Evolutionary conservation across 805 yeast genomes (phyloP), one percentile per base, ranked within the genome.

Genomic region (Yarrowia alimentaria): DNA sequence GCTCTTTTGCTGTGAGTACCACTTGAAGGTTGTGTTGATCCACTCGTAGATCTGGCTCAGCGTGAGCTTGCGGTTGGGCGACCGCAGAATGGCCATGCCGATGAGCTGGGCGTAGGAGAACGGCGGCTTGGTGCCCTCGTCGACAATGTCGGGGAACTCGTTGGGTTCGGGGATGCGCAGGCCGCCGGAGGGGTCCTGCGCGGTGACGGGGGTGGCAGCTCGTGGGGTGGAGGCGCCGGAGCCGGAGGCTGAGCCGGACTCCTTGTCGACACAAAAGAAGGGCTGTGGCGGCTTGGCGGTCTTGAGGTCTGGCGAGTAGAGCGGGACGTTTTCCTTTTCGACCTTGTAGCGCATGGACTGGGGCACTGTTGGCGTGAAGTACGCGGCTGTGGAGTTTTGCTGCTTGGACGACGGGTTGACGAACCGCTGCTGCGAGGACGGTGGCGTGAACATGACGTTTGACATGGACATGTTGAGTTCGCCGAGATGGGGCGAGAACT

Each of bases 51-150:
- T 93, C 61, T 88, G 96, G 0, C 93, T 76, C 49, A 85, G 68
- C 2, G 94, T 85, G 31, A 89, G 73, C 56, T 82, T 82, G 38
- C 83, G 75, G 12, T 72, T 75, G 1, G 82, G 81, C n/a, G 95
- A 80, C 55, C 93, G 78, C 57, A 91, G 70, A 42, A 91, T 85
- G 1, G 98, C 91, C 83, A 91, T 82, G 1, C 96, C 96, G 56
- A 91, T 91, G 54, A 91, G 74, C 48, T 89, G 83, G 3, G 99
- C 99, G 63, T 91, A 91, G 5, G 96, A 87, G 65, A 81, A 90
- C 0, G 96, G 96, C 1, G 99, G 99, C 65, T 93, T 91, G 47
- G 68, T 74, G 19, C 80, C 77, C 8, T 81, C 79, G 58, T 81
- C 80, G 21, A 58, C 56, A 9, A 75, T 61, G 8, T 60, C 60